Conservation (phyloP, 1,139 yeast species). For the Geotrichum candidum region DNA sequence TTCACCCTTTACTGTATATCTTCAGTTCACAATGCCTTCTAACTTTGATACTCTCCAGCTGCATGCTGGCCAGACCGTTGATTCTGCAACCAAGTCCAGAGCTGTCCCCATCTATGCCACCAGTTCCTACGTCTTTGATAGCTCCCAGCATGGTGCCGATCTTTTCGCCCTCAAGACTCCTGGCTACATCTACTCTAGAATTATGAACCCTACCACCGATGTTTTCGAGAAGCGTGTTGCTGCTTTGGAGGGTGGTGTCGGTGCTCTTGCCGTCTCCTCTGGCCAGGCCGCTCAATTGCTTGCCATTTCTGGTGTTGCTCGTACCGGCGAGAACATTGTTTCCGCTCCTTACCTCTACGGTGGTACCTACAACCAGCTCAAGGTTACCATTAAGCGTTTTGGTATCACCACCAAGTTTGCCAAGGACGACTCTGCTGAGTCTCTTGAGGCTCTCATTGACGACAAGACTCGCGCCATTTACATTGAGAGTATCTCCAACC, state of each 20-base stretch:
- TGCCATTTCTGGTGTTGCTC: conserved; percentile 80
- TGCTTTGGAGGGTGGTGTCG: conserved; percentile 87
- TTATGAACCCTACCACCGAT: conserved; percentile 88
- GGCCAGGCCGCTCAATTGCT: conserved; percentile 94
- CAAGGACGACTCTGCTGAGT: conserved; percentile 64
- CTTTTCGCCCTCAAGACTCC: conserved; percentile 76
- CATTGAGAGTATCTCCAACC: conserved; percentile 90
- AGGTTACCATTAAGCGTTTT: conserved; percentile 80
- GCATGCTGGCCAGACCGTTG: conserved; percentile 82
- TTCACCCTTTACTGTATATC: background rate
- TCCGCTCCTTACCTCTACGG: conserved; percentile 89
- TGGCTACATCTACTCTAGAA: conserved; percentile 82
- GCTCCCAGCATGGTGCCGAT: conserved; percentile 88
- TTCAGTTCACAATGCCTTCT: conserved; percentile 26
- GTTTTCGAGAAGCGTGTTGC: conserved; percentile 89
- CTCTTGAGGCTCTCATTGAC: conserved; percentile 66
- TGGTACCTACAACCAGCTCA: conserved; percentile 93
- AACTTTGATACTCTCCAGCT: conserved; percentile 88
- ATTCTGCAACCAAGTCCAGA: conserved; percentile 56
- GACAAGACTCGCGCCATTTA: conserved; percentile 84
- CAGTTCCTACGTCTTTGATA: conserved; percentile 72
- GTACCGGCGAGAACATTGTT: conserved; percentile 81
- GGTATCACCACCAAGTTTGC: conserved; percentile 85
- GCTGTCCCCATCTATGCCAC: conserved; percentile 81
- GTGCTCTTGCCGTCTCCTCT: conserved; percentile 83